Evolutionary conservation across 2,329 filamentous ascomycete species (phyloP).

Genomic region (Fusarium begoniae): DNA sequence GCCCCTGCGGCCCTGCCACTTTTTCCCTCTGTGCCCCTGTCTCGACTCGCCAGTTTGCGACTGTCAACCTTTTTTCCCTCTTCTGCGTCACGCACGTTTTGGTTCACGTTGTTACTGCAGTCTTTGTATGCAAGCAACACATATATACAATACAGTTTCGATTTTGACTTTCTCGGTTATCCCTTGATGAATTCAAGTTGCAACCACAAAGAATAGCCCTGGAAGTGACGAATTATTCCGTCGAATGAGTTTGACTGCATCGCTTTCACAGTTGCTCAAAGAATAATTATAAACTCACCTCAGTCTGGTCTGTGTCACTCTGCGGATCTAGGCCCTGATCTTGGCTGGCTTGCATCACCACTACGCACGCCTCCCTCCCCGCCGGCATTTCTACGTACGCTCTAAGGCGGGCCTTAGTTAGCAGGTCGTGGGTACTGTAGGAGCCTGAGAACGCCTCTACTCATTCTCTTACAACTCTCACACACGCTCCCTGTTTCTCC

Average conservation of each 20-base stretch:
- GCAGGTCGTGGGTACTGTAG: slow-evolving; percentile 23
- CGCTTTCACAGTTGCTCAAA: slow-evolving; percentile 14
- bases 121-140: neutral
- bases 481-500: slow-evolving; percentile 30
- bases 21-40: slow-evolving; percentile 40
- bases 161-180: slow-evolving; percentile 20
- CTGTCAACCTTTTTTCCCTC: slow-evolving; percentile 27
- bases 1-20: slow-evolving; percentile 42
- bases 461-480: slow-evolving; percentile 37
- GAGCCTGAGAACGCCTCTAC: slow-evolving; percentile 38
- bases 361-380: slow-evolving; percentile 41
- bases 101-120: neutral
- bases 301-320: slow-evolving; percentile 34
- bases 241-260: slow-evolving; percentile 11
- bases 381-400: slow-evolving; percentile 42
- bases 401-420: slow-evolving; percentile 34
- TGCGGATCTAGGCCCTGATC: slow-evolving; percentile 44
- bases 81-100: slow-evolving; percentile 27
- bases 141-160: slow-evolving; percentile 9
- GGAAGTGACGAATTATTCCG: neutral
- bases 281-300: slow-evolving; percentile 5
- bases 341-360: slow-evolving; percentile 45
- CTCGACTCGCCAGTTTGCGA: slow-evolving; percentile 29
- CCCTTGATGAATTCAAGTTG: slow-evolving; percentile 1
- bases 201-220: slow-evolving; percentile 6